Percentiles rank a stretch among this genome's conserved stretches.
Evolutionary conservation across 2,329 filamentous ascomycete species (phyloP).

Genomic region (Coleophoma eucalyptorum): DNA sequence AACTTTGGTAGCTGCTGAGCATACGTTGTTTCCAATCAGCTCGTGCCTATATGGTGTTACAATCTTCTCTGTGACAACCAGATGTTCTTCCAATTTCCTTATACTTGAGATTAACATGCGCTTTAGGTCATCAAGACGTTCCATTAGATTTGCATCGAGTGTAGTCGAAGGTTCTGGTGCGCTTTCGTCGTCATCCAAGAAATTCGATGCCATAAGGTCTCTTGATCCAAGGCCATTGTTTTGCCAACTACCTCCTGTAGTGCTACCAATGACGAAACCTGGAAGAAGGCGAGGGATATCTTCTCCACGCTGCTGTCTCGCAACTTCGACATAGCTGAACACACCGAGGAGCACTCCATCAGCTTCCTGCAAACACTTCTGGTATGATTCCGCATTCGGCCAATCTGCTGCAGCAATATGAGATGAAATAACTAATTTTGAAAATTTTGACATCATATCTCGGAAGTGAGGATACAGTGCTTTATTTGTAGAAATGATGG

Average conservation of each 20-base stretch:
- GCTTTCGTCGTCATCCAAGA: slow-evolving; percentile 78
- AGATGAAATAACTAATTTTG: slow-evolving; percentile 96
- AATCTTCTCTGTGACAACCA: slow-evolving; percentile 75
- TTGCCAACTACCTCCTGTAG: slow-evolving; percentile 83
- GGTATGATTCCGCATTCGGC: slow-evolving; percentile 87
- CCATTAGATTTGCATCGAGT: slow-evolving; percentile 74
- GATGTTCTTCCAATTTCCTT: slow-evolving; percentile 80
- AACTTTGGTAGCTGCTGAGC: slow-evolving; percentile 72
- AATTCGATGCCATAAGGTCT: slow-evolving; percentile 75
- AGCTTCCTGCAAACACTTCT: slow-evolving; percentile 96
- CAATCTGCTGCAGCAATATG: slow-evolving; percentile 97
- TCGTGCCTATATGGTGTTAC: slow-evolving; percentile 76
- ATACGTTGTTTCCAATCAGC: slow-evolving; percentile 77
- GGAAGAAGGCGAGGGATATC: slow-evolving; percentile 90
- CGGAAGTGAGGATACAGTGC: slow-evolving; percentile 94
- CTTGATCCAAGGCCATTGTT: slow-evolving; percentile 62
- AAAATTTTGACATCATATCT: slow-evolving; percentile 99
- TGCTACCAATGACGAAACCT: slow-evolving; percentile 86
- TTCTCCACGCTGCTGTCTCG: slow-evolving; percentile 87
- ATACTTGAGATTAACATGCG: slow-evolving; percentile 82
- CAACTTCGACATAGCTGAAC: slow-evolving; percentile 94
- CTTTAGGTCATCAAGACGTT: slow-evolving; percentile 82
- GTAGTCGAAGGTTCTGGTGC: slow-evolving; percentile 66
- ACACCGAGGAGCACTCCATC: slow-evolving; percentile 92
- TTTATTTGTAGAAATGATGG: slow-evolving; percentile 99